Conservation (phyloP, 768 basidiomycete genomes). For the Russula dissimulans region DNA sequence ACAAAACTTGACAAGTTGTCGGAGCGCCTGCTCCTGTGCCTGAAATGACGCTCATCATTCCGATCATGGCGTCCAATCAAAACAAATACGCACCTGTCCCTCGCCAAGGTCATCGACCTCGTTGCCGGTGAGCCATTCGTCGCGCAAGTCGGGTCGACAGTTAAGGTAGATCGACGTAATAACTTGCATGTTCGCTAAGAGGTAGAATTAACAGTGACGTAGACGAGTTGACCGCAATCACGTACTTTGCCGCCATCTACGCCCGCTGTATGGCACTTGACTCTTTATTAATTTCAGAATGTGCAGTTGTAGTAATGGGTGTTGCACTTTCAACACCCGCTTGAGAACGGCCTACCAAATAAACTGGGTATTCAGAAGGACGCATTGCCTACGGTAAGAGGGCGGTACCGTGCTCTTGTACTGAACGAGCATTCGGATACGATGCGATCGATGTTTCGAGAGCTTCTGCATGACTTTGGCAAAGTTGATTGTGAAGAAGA, state of each 20-base stretch:
- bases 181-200: conserved; percentile 95
- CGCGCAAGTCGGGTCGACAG: conserved; percentile 90
- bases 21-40: conserved; percentile 92
- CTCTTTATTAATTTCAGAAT: conserved; percentile 97
- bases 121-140: conserved; percentile 93
- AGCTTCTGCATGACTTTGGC: conserved; percentile 97
- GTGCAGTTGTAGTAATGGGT: conserved; percentile 89
- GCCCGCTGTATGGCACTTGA: conserved; percentile 95
- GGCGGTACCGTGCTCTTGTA: conserved; percentile 90
- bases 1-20: conserved; percentile 94
- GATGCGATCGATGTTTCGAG: conserved; percentile 87
- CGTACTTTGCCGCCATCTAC: conserved; percentile 96
- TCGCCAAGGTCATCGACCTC: conserved; percentile 91
- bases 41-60: conserved; percentile 25
- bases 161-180: conserved; percentile 98
- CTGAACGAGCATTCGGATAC: conserved; percentile 93
- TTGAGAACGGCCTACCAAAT: conserved; percentile 78
- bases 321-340: conserved; percentile 86
- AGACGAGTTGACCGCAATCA: background rate
- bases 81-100: conserved; percentile 55
- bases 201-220: background rate
- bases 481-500: conserved; percentile 95
- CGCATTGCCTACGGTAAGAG: background rate
- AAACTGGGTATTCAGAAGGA: background rate
- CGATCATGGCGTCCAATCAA: conserved; percentile 1